phyloP scores from a whole-genome alignment of 306 rosid species.

The Calophaca sinica region DNA sequence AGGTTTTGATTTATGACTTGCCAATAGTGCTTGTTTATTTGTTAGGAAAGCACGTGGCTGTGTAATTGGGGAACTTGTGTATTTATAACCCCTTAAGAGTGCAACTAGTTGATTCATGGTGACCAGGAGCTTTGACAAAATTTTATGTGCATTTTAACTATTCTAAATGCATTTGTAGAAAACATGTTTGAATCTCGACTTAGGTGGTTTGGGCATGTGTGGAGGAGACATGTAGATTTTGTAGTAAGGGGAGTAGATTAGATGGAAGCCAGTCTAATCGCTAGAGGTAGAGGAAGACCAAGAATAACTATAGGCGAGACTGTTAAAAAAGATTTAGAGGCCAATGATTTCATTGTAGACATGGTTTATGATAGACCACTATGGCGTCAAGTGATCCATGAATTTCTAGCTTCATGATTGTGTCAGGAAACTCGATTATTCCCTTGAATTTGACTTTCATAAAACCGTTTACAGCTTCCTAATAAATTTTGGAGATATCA shows the following conservation, averaged over 20 bases:
- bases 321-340: too few species aligned
- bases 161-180: too few species aligned
- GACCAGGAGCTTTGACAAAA: constrained; percentile 33
- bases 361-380: too few species aligned
- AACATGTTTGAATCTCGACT: too few species aligned
- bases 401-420: constrained; percentile 34
- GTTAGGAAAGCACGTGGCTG: constrained; percentile 14
- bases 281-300: too few species aligned
- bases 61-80: constrained; percentile 22
- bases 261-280: too few species aligned
- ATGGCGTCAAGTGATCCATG: too few species aligned
- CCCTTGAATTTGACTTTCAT: constrained; percentile 22
- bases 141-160: constrained; percentile 29
- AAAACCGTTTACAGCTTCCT: constrained; percentile 1
- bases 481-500: constrained; percentile 32
- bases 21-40: constrained; percentile 34
- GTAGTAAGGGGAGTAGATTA: too few species aligned
- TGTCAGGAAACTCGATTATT: constrained; percentile 11
- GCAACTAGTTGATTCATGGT: constrained; percentile 16
- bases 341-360: too few species aligned
- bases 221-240: too few species aligned
- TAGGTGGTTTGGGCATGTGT: too few species aligned
- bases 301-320: too few species aligned
- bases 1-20: constrained; percentile 37
- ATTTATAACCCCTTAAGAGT: constrained; percentile 15